These are phyloP conservation scores for Volvariella surrecta DNA, from an alignment of 1,284 basidiomycete species.

Conservation along the genomic window DNA sequence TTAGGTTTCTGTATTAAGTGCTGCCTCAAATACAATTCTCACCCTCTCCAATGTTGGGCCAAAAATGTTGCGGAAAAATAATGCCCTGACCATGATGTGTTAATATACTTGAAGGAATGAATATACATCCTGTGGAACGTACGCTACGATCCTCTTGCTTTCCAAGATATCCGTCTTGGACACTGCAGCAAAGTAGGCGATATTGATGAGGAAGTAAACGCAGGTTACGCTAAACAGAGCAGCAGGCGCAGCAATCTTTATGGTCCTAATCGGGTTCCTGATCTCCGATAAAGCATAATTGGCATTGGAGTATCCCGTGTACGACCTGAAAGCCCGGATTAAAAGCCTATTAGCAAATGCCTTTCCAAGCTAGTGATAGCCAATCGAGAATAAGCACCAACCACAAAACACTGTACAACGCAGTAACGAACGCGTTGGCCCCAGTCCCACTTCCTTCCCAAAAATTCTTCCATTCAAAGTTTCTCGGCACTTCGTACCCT, in stretches of 20 bases:
- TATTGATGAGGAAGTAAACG: slow-evolving; percentile 53
- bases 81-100: slow-evolving; percentile 28
- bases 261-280: slow-evolving; percentile 54
- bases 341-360: too few species aligned
- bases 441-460: slow-evolving; percentile 46
- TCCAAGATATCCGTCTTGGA: slow-evolving; percentile 54
- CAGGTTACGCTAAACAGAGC: slow-evolving; percentile 47
- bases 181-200: slow-evolving; percentile 64
- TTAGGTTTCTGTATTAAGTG: too few species aligned
- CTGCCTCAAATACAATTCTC: too few species aligned
- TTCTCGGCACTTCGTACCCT: slow-evolving; percentile 36
- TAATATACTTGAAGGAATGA: slow-evolving; percentile 2
- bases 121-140: slow-evolving; percentile 15
- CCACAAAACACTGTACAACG: slow-evolving; percentile 64
- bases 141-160: slow-evolving; percentile 59
- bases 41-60: slow-evolving; percentile 51
- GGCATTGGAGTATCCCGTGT: slow-evolving; percentile 60
- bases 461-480: slow-evolving; percentile 42
- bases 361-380: too few species aligned
- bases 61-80: slow-evolving; percentile 64
- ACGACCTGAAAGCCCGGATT: slow-evolving; percentile 40
- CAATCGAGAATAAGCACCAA: slow-evolving; percentile 16
- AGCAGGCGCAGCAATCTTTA: slow-evolving; percentile 57
- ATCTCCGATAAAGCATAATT: slow-evolving; percentile 68
- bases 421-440: slow-evolving; percentile 48